A percentile compares a stretch with the other conserved stretches of the same genome.
phyloP scores from a whole-genome alignment of 2,329 filamentous ascomycete genomes.

The Colletotrichum caudatum region DNA sequence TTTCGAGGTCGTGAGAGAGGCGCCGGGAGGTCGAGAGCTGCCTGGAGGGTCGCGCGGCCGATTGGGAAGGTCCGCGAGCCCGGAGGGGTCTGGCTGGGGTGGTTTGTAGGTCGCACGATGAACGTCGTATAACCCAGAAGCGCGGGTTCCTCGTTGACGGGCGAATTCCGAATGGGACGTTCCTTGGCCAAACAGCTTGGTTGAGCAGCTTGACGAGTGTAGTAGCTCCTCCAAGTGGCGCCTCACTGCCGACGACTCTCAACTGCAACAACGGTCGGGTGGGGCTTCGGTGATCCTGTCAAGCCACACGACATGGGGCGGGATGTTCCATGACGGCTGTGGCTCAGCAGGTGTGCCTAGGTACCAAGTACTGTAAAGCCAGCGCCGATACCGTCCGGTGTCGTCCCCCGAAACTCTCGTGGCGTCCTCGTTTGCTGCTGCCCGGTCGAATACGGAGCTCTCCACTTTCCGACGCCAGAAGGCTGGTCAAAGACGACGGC shows the following conservation, averaged over 20 bases:
- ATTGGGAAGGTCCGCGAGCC: constrained; percentile 12
- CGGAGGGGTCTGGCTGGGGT: neutral
- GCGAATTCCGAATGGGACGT: neutral
- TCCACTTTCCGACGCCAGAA: constrained; percentile 35
- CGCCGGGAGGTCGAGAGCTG: constrained; percentile 19
- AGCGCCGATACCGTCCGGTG: constrained; percentile 39
- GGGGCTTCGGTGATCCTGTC: neutral
- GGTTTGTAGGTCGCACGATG: neutral
- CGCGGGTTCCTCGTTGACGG: neutral
- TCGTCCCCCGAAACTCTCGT: constrained; percentile 28
- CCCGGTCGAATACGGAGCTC: constrained; percentile 9
- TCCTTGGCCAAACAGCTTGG: constrained; percentile 17
- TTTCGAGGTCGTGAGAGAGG: constrained; percentile 5
- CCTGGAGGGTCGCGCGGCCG: constrained; percentile 23
- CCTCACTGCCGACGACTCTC: constrained; percentile 14
- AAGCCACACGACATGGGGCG: constrained; percentile 23
- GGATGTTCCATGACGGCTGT: neutral
- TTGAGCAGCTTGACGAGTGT: neutral
- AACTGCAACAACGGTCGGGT: constrained; percentile 24
- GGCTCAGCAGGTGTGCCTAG: constrained; percentile 20
- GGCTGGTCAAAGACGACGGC: constrained; percentile 11
- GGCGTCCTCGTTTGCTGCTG: constrained; percentile 2
- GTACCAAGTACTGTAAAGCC: neutral
- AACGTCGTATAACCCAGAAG: neutral
- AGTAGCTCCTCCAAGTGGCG: constrained; percentile 8